Evolutionary conservation across 345 rosid genomes (phyloP).

Genomic region (Brassica cretica): DNA sequence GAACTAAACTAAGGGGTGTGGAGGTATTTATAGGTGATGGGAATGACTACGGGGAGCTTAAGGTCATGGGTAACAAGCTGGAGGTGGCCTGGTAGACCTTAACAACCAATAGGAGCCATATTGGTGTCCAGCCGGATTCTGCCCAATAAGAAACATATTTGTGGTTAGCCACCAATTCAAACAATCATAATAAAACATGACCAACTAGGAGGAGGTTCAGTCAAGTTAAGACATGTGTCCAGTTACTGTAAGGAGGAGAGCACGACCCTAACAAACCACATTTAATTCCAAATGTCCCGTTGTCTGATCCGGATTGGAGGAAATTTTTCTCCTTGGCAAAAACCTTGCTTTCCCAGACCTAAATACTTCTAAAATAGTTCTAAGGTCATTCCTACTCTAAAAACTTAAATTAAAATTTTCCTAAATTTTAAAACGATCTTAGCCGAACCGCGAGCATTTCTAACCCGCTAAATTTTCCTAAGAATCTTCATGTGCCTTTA

Average conservation of each 20-base stretch:
- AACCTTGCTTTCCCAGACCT: no score
- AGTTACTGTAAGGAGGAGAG: background rate
- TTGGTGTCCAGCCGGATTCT: background rate
- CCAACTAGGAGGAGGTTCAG: background rate
- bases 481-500: no score
- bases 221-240: background rate
- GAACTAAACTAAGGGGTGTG: background rate
- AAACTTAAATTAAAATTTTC: no score
- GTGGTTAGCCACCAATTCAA: background rate
- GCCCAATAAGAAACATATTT: background rate
- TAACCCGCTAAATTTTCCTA: no score
- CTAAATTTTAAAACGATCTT: no score
- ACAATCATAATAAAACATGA: background rate
- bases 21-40: background rate
- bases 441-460: no score
- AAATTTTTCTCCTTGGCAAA: no score
- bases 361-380: no score
- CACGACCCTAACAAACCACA: background rate
- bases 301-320: no score
- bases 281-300: no score
- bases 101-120: background rate
- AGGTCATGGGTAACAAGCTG: background rate
- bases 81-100: background rate
- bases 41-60: background rate
- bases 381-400: no score